phyloP scores from a whole-genome alignment of 345 rosid genomes.

The Boechera retrofracta region DNA sequence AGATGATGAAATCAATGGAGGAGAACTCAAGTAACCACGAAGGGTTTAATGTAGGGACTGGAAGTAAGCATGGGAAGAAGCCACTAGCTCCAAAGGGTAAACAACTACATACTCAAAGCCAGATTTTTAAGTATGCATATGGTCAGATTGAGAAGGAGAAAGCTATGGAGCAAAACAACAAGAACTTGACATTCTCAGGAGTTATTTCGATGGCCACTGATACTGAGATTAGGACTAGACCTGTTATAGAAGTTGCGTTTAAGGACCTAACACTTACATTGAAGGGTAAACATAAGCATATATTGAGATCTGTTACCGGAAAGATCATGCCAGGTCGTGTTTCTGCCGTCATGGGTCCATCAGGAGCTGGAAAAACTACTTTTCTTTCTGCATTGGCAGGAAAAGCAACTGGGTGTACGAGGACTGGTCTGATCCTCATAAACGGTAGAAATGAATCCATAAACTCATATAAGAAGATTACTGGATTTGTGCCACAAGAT shows the following conservation, averaged over 20 bases:
- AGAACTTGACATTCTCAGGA: constrained; percentile 85
- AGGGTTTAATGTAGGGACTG: constrained; percentile 62
- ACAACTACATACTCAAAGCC: constrained; percentile 74
- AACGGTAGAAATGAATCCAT: constrained; percentile 81
- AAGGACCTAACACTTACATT: constrained; percentile 81
- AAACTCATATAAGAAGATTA: constrained; percentile 73
- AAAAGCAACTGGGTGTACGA: constrained; percentile 73
- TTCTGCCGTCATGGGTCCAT: constrained; percentile 99
- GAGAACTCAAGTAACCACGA: constrained; percentile 59
- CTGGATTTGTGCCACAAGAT: constrained; percentile 95
- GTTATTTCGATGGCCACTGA: constrained; percentile 83
- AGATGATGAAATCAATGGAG: constrained; percentile 68
- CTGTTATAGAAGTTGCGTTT: constrained; percentile 78
- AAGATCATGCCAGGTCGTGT: constrained; percentile 90
- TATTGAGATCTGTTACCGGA: constrained; percentile 79
- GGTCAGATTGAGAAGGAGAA: constrained; percentile 93
- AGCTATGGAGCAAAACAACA: constrained; percentile 68
- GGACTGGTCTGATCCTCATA: constrained; percentile 69
- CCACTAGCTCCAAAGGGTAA: constrained; percentile 68
- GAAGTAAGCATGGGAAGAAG: constrained; percentile 65
- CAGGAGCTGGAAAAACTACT: constrained; percentile 95
- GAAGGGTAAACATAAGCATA: constrained; percentile 74
- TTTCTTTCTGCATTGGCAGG: constrained; percentile 89
- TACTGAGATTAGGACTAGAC: constrained; percentile 64
- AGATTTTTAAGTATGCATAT: constrained; percentile 89